phyloP scores from a whole-genome alignment of 257 asterid species.

The Solanum appendiculatum region DNA sequence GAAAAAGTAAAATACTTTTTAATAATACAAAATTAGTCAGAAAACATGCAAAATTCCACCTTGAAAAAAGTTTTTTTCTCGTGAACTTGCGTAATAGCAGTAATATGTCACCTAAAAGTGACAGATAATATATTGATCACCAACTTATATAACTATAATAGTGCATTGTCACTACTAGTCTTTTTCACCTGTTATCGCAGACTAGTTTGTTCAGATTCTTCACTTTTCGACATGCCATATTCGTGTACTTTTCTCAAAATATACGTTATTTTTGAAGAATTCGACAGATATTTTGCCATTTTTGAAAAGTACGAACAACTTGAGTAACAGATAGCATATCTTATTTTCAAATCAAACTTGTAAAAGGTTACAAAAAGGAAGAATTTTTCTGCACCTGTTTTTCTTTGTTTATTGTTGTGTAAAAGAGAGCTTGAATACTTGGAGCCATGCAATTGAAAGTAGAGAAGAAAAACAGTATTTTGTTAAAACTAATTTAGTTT shows the following conservation, averaged over 20 bases:
- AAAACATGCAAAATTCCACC: background rate
- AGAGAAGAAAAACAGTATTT: background rate
- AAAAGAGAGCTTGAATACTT: background rate
- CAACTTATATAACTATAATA: background rate
- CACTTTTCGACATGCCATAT: too few species aligned
- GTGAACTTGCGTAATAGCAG: background rate
- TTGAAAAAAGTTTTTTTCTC: background rate
- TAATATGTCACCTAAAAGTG: background rate
- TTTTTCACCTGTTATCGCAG: background rate
- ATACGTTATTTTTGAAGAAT: background rate
- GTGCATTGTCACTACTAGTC: background rate
- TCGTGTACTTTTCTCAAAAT: background rate
- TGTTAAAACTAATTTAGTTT: background rate
- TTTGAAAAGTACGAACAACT: accelerated
- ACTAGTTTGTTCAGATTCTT: too few species aligned
- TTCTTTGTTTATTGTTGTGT: background rate
- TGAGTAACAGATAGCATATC: background rate
- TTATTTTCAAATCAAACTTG: background rate
- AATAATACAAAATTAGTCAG: background rate
- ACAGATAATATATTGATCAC: background rate
- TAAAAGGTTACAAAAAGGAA: background rate
- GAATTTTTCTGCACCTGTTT: background rate
- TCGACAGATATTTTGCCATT: background rate
- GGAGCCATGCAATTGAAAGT: background rate
- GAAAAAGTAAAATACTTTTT: background rate